A percentile compares a stretch with the other conserved stretches of the same genome.
phyloP scores from a whole-genome alignment of 805 yeast species.

The Kazachstania kunashirensis region DNA sequence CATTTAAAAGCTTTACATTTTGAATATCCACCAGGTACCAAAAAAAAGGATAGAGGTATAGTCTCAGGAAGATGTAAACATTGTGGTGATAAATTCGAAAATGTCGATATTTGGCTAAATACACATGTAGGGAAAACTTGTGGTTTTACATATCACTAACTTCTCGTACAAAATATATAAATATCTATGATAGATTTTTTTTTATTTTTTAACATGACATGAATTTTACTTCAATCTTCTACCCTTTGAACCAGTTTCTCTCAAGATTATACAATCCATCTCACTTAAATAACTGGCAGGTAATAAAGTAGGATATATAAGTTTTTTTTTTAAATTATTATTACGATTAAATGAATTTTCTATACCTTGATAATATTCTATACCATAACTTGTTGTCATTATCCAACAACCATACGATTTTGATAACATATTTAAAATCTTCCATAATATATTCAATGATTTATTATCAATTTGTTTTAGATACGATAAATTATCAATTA shows the following conservation, averaged over 20 bases:
- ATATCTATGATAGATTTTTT: neutral
- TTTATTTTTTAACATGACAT: conserved; percentile 27
- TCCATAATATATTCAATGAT: conserved; percentile 12
- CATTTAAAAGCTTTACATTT: conserved; percentile 86
- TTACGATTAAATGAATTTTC: conserved; percentile 10
- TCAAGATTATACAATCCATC: conserved; percentile 18
- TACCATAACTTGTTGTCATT: conserved; percentile 20
- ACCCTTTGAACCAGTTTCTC: conserved; percentile 16
- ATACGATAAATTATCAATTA: conserved; percentile 28
- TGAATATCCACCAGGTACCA: conserved; percentile 78
- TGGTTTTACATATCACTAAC: conserved; percentile 24
- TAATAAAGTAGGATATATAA: conserved; percentile 12
- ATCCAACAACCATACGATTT: conserved; percentile 24
- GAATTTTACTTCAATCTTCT: conserved; percentile 65
- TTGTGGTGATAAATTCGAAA: conserved; percentile 56
- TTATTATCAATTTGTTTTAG: conserved; percentile 3
- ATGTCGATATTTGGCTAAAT: conserved; percentile 72
- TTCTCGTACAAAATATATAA: neutral
- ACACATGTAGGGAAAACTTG: conserved; percentile 49
- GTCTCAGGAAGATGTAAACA: conserved; percentile 69
- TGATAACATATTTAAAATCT: conserved; percentile 14
- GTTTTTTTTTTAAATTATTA: conserved; percentile 3
- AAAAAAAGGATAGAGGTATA: conserved; percentile 59
- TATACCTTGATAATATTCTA: conserved; percentile 24
- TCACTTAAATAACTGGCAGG: conserved; percentile 20